Conservation (phyloP, 306 rosid species). For the Begonia fuchsioides region DNA sequence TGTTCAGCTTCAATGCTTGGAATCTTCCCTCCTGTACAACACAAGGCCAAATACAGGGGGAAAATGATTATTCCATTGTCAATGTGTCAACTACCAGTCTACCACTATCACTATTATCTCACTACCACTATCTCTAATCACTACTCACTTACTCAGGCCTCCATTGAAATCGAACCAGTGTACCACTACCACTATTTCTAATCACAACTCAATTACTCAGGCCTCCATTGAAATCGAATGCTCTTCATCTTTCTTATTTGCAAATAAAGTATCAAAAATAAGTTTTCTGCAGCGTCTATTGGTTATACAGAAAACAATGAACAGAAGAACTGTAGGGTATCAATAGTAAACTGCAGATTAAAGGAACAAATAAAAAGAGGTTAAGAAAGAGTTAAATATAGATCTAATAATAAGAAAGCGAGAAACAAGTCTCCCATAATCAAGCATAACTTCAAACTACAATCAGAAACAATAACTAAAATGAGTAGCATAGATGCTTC, state of each 20-base stretch:
- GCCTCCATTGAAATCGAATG: slow-evolving; percentile 64
- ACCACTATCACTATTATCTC: too few relatives aligned
- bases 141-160: slow-evolving; percentile 36
- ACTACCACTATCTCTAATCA: slow-evolving; percentile 85
- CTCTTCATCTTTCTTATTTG: slow-evolving; percentile 51
- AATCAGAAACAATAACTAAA: slow-evolving; percentile 50
- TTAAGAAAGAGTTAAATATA: slow-evolving; percentile 35
- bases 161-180: slow-evolving; percentile 58
- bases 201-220: slow-evolving; percentile 40
- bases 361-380: slow-evolving; percentile 39
- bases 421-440: slow-evolving; percentile 27
- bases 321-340: slow-evolving; percentile 13
- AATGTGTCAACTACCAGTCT: slow-evolving; percentile 90
- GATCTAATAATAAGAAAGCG: slow-evolving; percentile 46
- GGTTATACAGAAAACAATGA: slow-evolving; percentile 6
- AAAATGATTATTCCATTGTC: slow-evolving; percentile 97
- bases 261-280: slow-evolving; percentile 25
- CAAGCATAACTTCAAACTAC: slow-evolving; percentile 62
- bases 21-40: slow-evolving; percentile 99
- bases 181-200: slow-evolving; percentile 41
- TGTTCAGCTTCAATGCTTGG: slow-evolving; percentile 85
- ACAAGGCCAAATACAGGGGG: slow-evolving; percentile 99
- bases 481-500: slow-evolving; percentile 58
- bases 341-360: slow-evolving; percentile 29
- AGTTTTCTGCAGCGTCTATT: slow-evolving; percentile 17